Percentiles rank a stretch among this genome's conserved stretches.
Evolutionary conservation across 176 grass and related monocot genomes (phyloP).

Genomic region (Stipa capillata): DNA sequence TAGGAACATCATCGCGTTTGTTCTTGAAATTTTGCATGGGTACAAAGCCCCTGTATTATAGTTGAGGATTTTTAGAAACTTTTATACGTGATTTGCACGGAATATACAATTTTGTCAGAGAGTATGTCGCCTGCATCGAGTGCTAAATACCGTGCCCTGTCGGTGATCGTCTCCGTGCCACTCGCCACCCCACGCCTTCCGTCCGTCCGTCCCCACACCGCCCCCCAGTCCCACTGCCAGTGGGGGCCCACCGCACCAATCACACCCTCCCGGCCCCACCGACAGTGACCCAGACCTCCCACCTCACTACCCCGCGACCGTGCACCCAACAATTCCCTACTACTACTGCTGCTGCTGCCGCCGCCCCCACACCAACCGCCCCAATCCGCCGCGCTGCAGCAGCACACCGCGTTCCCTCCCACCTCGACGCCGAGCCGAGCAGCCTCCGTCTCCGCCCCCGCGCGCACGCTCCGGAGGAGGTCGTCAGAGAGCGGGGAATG

Average conservation of each 20-base stretch:
- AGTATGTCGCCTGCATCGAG: too few relatives aligned
- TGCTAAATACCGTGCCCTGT: slow-evolving; percentile 3
- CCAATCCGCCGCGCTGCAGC: slow-evolving; percentile 7
- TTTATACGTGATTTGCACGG: too few relatives aligned
- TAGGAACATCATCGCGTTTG: too few relatives aligned
- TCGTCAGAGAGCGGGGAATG: not conserved
- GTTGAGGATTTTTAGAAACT: too few relatives aligned
- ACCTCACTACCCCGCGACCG: not conserved
- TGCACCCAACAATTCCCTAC: slow-evolving; percentile 1
- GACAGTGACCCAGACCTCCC: not conserved
- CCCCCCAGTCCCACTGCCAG: not conserved
- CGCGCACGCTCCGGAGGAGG: not conserved
- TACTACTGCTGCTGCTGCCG: too few relatives aligned
- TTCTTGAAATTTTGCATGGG: too few relatives aligned
- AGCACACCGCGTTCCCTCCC: too few relatives aligned
- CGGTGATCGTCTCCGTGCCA: slow-evolving; percentile 17
- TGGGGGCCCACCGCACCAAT: fast-evolving
- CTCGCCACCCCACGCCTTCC: not conserved
- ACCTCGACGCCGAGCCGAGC: not conserved
- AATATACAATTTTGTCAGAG: too few relatives aligned
- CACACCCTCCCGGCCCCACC: not conserved
- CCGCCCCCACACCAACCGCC: not conserved
- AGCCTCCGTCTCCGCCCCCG: not conserved
- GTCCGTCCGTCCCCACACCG: not conserved
- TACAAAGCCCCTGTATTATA: too few relatives aligned